Evolutionary conservation across 768 basidiomycete species (phyloP), one percentile per base, ranked within the genome.

Genomic region (Boletus patriciae): DNA sequence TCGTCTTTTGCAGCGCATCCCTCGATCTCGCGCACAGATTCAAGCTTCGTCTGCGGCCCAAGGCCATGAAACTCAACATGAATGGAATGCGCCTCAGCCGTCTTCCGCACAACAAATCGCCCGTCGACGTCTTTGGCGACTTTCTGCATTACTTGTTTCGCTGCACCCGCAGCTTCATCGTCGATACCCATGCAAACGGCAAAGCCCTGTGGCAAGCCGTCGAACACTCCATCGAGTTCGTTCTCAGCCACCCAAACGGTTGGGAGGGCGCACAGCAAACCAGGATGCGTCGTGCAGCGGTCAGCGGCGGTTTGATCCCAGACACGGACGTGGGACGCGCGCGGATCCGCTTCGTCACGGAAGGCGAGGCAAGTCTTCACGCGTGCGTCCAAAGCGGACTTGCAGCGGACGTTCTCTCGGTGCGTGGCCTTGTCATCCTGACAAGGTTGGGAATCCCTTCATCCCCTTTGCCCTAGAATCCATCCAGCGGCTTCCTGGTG

Each of bases 331-430:
- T 82, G 54, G 88, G 88, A 3, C 83, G 83, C 59, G 82, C 88
- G 1, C 77, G 86, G 54, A 88, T 92, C 62, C 76, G 87, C 37
- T 91, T 92, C 60, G 89, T 92, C 50, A 92, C 88, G 4, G 89
- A 91, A 68, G 89, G 89, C 51, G 89, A 92, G 73, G 89, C 89
- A 1, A 90, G 89, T 78, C 73, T 92, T 63, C 89, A 92, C 67
- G 86, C 88, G 0, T 91, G 89, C 69, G 83, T 91, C 4, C 70
- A 89, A 62, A 90, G 84, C 64, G 89, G 89, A 10, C 78, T 92
- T 4, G 88, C 89, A 18, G 84, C 82, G 3, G 88, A 91, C 60
- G 86, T 91, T 34, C 82, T 92, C 61, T 85, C 84, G 50, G 89
- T 90, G 60, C 45, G 80, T 73, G 9, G 12, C 37, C 52, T 41